A percentile compares a stretch with the other conserved stretches of the same genome.
phyloP scores from a whole-genome alignment of 352 stramenopile species.

The Phytophthora macrochlamydospora region DNA sequence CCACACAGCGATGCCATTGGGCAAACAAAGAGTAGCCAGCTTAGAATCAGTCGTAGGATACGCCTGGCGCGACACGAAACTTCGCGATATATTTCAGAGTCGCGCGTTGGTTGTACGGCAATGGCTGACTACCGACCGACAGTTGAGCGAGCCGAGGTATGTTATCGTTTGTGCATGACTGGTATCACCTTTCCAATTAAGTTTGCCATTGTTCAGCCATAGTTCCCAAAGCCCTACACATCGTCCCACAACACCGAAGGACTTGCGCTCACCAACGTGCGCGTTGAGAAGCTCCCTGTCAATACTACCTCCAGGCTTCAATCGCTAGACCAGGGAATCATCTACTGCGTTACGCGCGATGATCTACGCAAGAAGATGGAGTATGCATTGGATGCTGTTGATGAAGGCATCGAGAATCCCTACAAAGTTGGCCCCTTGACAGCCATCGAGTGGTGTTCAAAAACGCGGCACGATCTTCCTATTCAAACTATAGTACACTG shows the following conservation, averaged over 20 bases:
- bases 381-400: background rate
- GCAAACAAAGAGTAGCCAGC: too few species aligned
- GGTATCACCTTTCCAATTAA: too few species aligned
- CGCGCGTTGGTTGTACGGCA: too few species aligned
- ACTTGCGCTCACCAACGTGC: background rate
- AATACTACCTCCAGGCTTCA: background rate
- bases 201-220: too few species aligned
- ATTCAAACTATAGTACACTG: background rate
- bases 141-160: too few species aligned
- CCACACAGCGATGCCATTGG: too few species aligned
- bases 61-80: too few species aligned
- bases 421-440: background rate
- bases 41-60: too few species aligned
- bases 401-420: background rate
- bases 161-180: too few species aligned
- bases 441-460: background rate
- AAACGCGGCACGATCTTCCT: background rate
- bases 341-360: background rate
- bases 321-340: conserved; percentile 1
- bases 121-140: too few species aligned
- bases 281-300: background rate
- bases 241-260: background rate
- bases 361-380: background rate
- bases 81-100: too few species aligned
- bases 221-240: background rate